Evolutionary conservation across 768 basidiomycete genomes (phyloP).

Genomic region (Boletales sp.): DNA sequence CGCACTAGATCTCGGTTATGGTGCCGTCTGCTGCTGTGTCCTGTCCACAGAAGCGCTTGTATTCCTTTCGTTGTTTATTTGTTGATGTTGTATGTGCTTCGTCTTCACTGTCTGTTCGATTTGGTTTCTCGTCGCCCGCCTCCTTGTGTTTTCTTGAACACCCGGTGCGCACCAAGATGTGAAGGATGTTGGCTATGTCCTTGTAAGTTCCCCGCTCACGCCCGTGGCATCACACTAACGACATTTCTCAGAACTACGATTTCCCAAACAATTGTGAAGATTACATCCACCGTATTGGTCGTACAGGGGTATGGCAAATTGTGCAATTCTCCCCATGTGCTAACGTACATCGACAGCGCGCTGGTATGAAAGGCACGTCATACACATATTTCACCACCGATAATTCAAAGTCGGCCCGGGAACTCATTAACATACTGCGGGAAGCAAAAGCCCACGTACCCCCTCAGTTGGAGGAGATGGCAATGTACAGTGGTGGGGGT

Average conservation of each 20-base stretch:
- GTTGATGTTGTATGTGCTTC: constrained; percentile 34
- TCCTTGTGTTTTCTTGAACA: constrained; percentile 28
- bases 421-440: constrained; percentile 79
- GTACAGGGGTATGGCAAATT: constrained; percentile 70
- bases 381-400: constrained; percentile 98
- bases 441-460: constrained; percentile 88
- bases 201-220: constrained; percentile 52
- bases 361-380: constrained; percentile 86
- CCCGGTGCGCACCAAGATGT: constrained; percentile 64
- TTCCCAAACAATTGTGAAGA: constrained; percentile 98
- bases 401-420: constrained; percentile 91
- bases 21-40: constrained; percentile 21
- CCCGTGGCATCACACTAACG: constrained; percentile 4
- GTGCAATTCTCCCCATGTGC: not conserved
- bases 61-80: constrained; percentile 22
- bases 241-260: constrained; percentile 74
- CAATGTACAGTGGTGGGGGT: constrained; percentile 77
- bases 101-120: constrained; percentile 18
- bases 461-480: constrained; percentile 91
- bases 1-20: constrained; percentile 21
- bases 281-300: constrained; percentile 98
- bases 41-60: constrained; percentile 32
- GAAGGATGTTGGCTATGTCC: constrained; percentile 98
- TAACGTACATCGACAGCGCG: constrained; percentile 54
- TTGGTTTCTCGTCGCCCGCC: constrained; percentile 8